Base-by-base conservation (phyloP, 2,329 filamentous ascomycete genomes). In the Calonectria montana region DNA sequence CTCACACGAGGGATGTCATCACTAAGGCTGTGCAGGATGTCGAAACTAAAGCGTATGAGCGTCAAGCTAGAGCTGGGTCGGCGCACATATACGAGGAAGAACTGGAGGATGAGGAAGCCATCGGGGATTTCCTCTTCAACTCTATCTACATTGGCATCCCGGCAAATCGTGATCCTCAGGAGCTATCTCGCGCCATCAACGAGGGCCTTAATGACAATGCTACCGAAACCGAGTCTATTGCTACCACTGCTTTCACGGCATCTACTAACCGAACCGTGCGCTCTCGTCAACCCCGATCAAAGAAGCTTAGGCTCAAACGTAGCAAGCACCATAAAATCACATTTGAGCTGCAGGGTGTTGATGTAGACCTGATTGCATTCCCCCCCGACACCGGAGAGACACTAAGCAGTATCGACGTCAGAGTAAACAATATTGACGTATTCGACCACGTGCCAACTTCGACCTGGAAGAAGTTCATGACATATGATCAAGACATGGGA, bases 381-480 rank as follows among this genome's bases (percentile, higher is more conserved):
- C 93, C 95, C 9, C 91, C 94, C 0, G 90, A 88, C 4, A 91
- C 90, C 21, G 94, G 92, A 1, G 95, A 98, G 82, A 97, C 95
- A 0, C 91, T 97, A 80, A 97, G 92, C 81, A 97, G 95, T 23
- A 87, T 98, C 43, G 94, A 98, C 82, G 86, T 98, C 39, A 91
- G 95, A 10, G 88, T 99, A 13, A 89, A 91, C 45, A 93, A 97
- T 70, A 87, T 99, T 15, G 96, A 98, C 76, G 92, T 99, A 18
- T 98, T 97, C 73, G 97, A 99, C 82, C 95, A 98, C 80, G 90
- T 99, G 2, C 95, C 95, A 2, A 96, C 95, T 0, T 99, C 97
- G 4, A 98, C 96, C 0, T 99, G 97, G 97, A 97, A 94, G 83
- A 99, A 98, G 82, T 99, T 99, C 84, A 92, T 95, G 16, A 98